Evolutionary conservation across 2,329 filamentous ascomycete genomes (phyloP), one percentile per base, ranked within the genome.

Genomic region (Colletotrichum noveboracense): DNA sequence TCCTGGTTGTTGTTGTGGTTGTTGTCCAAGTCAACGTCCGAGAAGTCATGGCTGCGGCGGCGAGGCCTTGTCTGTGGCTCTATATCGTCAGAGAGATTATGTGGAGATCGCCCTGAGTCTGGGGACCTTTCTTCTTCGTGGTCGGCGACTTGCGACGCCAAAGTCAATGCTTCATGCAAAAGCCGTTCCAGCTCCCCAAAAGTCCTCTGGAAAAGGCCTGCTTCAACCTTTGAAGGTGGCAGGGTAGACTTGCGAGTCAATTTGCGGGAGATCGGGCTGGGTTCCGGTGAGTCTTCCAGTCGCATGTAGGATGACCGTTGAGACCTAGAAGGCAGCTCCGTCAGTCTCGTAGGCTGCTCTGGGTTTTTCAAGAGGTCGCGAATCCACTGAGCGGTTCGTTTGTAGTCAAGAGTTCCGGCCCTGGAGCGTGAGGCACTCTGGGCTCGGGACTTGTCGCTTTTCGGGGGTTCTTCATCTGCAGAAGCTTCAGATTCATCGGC

Each of bases 101-200:
- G 36, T 7, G 64, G 69, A 24, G 34, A 34, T 13, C 6, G 64
- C 18, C 16, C 12, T 9, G 18, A 34, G 14, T 52, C 21, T 14
- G 28, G n/a, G 32, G 70, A 12, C 12, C 32, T 56, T 32, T 67
- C 72, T 43, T 83, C 80, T 18, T 84, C 81, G 13, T 76, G 80
- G 36, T 85, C 83, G 6, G 85, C 82, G 13, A 83, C 85, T 66
- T 87, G 83, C 21, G 85, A 83, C 13, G 87, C 88, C 56, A 89
- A 80, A 3, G 83, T 80, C 10, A 89, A 78, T 13, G 87, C 87
- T 79, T 90, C 88, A 36, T 82, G 85, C 7, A 90, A 78, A 21
- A 90, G 84, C 28, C 84, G 82, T 74, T 90, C 88, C 30, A 90
- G 80, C 73, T 89, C 85, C 43, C 81, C 81, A 43, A 88, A 81